Base-by-base conservation (phyloP, 768 basidiomycete species). In the Mycena rosella region DNA sequence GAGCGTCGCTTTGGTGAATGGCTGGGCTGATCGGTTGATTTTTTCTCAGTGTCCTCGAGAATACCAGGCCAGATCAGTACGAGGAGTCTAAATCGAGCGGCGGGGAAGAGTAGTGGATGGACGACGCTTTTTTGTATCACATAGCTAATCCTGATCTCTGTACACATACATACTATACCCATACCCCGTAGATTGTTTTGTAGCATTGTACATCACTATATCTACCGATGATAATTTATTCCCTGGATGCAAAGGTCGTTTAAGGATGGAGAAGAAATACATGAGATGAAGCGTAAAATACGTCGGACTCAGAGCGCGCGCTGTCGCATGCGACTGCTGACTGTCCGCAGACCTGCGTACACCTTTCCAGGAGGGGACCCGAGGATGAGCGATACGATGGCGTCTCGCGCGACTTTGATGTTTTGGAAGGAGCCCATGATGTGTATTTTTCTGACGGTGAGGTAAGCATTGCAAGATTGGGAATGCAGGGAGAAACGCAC, bases 391-490 rank as follows among this genome's bases (percentile, higher is more conserved):
- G 95, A 96, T 29, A 98, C 96, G 68, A 99, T 91, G 8, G 98
- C 96, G 78, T 98, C 97, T 63, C 96, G 88, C 0, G 98, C 98
- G 64, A 99, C 88, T 80, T 97, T 98, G 85, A 99, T 99, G 76
- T 98, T 98, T 83, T 96, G 95, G 83, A 98, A 98, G 18, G 96
- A 97, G 26, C 98, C 98, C 79, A 99, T 91, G 73, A 99, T 98
- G 74, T 98, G 96, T 42, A 99, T 98, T 87, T 98, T 96, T 30
- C 96, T 98, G 74, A 2, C 36, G 36, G 47, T 63, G 38, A 47
- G 65, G 62, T 58, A 59, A 69, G 22, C 60, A 57, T 67, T 55
- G 54, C 5, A 34, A 18, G 20, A 42, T 9, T 20, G 44, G 42
- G 5, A 47, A 32, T 11, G 29, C 8, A 18, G 27, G 60, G 60